Evolutionary conservation across 148 eudicot species (phyloP), one percentile per base, ranked within the genome.

Genomic region (Beta vulgaris): DNA sequence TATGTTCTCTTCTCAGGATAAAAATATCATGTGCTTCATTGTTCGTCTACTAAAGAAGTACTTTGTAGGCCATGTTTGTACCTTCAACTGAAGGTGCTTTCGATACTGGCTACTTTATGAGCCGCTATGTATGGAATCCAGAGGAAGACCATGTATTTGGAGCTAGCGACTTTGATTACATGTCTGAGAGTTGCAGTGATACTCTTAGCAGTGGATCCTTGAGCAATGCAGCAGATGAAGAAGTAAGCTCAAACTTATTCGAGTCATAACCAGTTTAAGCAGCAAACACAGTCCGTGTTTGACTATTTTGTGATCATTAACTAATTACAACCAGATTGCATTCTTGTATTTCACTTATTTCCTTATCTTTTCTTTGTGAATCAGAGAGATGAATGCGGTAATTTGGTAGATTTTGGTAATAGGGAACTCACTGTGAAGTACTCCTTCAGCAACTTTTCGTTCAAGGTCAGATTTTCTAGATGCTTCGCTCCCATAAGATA

Each of bases 361-460:
- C 29, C 75, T 78, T 72, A 9, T 75, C 35, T 15, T 74, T 51
- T 29, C 10, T 66, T 67, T 66, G 67, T 72, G 78, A 75, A 84
- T 57, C 87, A 96, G 99, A 91, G 85, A 63, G 99, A 96, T 79
- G 99, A 92, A 78, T 96, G 88, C 48, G 92, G 95, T 48, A 82
- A 88, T 80, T 80, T 92, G 81, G 88, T 97, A 51, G 99, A 96
- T 0, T 96, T 96, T 75, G 82, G 84, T 76, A 85, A 76, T 60
- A 90, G 90, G 66, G 60, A 78, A 67, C 90, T 85, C 59, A 60
- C 86, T 14, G 83, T 84, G 78, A 86, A 83, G 79, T 92, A 88
- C 82, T 95, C 99, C 43, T 96, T 96, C 88, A 96, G 97, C 82
- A 96, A 96, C 81, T 96, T 96, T 83, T 96, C 99, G 46, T 96